Percentiles rank a stretch among this genome's conserved stretches.
These are phyloP conservation scores for Rhodotorula toruloides DNA, from an alignment of 768 basidiomycete species.

Conservation along the genomic window DNA sequence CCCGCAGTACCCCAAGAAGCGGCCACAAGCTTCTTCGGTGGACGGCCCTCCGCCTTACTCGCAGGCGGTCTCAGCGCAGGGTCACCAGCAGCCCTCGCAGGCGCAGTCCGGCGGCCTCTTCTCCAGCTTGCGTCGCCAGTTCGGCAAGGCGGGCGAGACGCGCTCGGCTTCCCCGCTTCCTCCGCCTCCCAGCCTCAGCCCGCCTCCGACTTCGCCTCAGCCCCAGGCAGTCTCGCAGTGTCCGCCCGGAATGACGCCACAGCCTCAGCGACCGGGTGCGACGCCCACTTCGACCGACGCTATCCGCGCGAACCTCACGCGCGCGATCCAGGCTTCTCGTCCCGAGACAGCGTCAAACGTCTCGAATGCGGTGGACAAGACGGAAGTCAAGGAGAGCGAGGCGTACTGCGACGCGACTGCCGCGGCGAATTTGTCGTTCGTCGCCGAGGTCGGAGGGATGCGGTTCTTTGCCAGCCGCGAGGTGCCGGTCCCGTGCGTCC, in stretches of 20 bases:
- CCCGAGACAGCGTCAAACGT: slow-evolving; percentile 47
- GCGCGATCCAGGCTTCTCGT: slow-evolving; percentile 46
- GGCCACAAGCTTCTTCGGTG: not conserved
- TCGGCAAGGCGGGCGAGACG: not conserved
- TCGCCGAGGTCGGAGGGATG: slow-evolving; percentile 34
- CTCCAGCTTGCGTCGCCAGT: slow-evolving; percentile 16
- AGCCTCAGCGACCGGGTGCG: not conserved
- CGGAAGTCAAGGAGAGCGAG: slow-evolving; percentile 47
- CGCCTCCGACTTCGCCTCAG: not conserved
- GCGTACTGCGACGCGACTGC: slow-evolving; percentile 41
- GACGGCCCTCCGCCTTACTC: not conserved
- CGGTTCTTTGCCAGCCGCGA: slow-evolving; percentile 37
- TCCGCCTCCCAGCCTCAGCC: slow-evolving; percentile 5
- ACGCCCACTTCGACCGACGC: slow-evolving; percentile 34
- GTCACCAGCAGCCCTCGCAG: not conserved
- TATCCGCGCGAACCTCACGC: slow-evolving; percentile 37
- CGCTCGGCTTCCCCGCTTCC: not conserved
- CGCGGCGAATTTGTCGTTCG: slow-evolving; percentile 29
- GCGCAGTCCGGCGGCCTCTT: slow-evolving; percentile 20
- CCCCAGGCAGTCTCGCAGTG: not conserved
- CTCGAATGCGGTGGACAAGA: slow-evolving; percentile 43
- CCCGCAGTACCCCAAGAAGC: slow-evolving; percentile 22
- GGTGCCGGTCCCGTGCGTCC: slow-evolving; percentile 31
- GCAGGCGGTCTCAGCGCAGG: not conserved
- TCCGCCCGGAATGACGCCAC: slow-evolving; percentile 6